These are phyloP conservation scores for Boletus huronensis DNA, from an alignment of 768 basidiomycete species.

Conservation along the genomic window DNA sequence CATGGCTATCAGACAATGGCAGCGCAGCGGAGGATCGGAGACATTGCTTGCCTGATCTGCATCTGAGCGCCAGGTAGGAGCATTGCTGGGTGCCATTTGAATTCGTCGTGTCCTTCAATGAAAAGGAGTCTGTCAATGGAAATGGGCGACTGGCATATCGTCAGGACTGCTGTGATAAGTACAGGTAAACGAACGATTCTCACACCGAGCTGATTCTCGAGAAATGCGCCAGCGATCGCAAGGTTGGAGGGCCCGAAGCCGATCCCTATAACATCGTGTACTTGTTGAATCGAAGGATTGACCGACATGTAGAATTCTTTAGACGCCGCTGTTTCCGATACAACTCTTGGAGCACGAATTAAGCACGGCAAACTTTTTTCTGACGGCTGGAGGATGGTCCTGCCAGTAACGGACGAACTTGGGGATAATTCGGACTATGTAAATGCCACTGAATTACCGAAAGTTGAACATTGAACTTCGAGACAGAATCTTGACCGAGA, in stretches of 20 bases:
- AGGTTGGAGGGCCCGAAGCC: conserved; percentile 55
- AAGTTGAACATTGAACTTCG: neutral
- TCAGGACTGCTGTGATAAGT: neutral
- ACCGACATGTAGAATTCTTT: conserved; percentile 3
- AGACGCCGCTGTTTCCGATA: neutral
- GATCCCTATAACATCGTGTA: conserved; percentile 46
- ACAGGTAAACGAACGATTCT: conserved; percentile 3
- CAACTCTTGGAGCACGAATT: neutral
- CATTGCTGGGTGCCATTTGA: conserved; percentile 58
- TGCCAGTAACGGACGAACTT: too few species aligned
- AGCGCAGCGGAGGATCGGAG: neutral
- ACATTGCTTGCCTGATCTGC: conserved; percentile 45
- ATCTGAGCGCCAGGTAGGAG: conserved; percentile 48
- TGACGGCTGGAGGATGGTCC: neutral
- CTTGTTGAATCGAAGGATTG: neutral
- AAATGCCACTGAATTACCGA: neutral
- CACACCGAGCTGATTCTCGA: conserved; percentile 35
- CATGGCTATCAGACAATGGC: conserved; percentile 3
- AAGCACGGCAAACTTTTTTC: neutral
- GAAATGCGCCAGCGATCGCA: conserved; percentile 46
- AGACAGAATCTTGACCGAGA: neutral
- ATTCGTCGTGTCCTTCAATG: conserved; percentile 45
- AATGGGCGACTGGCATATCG: conserved; percentile 6
- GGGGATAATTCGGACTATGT: neutral
- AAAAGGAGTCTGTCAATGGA: conserved; percentile 38